Conservation (phyloP, 352 stramenopile genomes). For the Phytophthora melonis region DNA sequence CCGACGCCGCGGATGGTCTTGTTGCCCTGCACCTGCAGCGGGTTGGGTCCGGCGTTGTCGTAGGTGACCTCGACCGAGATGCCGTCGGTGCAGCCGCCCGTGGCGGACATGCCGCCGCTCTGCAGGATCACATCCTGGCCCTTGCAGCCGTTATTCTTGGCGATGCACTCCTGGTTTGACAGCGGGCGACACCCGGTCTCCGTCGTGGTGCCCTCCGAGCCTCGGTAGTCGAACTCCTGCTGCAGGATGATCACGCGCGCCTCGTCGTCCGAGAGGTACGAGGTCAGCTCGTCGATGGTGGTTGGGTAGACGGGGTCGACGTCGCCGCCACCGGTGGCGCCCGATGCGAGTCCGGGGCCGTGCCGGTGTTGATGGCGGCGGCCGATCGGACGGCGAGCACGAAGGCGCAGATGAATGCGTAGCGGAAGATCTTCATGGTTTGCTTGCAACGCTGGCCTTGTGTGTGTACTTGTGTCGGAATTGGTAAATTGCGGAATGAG, state of each 20-base stretch:
- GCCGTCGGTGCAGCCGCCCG: constrained; percentile 31
- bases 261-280: constrained; percentile 33
- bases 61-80: constrained; percentile 37
- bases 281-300: constrained; percentile 35
- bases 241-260: constrained; percentile 40
- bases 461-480: not conserved
- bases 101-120: constrained; percentile 15
- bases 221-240: constrained; percentile 36
- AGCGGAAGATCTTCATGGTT: constrained; percentile 9
- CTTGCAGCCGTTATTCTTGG: constrained; percentile 41
- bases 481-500: not conserved
- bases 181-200: constrained; percentile 26
- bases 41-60: constrained; percentile 32
- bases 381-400: constrained; percentile 9
- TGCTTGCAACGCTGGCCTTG: too few species aligned
- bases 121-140: constrained; percentile 40
- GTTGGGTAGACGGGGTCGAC: constrained; percentile 34
- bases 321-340: constrained; percentile 24
- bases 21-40: constrained; percentile 24
- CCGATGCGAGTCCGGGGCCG: constrained; percentile 30
- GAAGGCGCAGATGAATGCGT: constrained; percentile 18
- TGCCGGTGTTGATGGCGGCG: constrained; percentile 28
- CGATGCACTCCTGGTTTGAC: constrained; percentile 34
- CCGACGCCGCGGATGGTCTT: constrained; percentile 34
- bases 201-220: constrained; percentile 30